phyloP scores from a whole-genome alignment of 2,329 filamentous ascomycete species.

The Diaporthe caulivora region DNA sequence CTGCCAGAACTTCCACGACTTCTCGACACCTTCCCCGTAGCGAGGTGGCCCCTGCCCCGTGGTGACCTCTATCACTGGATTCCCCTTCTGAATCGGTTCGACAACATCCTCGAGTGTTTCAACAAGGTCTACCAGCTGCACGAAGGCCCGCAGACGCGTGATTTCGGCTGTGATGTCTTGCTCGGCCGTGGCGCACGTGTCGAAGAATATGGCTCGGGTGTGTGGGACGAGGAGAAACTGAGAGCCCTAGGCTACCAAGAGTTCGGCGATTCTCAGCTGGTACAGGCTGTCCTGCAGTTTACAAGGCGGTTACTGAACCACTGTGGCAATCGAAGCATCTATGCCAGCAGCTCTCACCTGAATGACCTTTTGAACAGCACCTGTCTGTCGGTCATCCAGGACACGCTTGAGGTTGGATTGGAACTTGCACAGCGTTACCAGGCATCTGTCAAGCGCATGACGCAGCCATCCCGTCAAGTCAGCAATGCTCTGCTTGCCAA shows the following conservation, averaged over 20 bases:
- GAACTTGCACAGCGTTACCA: slow-evolving; percentile 94
- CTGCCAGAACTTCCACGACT: slow-evolving; percentile 82
- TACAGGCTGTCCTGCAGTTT: slow-evolving; percentile 86
- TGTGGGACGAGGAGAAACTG: slow-evolving; percentile 62
- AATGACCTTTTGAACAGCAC: slow-evolving; percentile 92
- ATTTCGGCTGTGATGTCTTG: slow-evolving; percentile 78
- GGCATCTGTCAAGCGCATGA: slow-evolving; percentile 83
- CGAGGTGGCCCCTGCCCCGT: slow-evolving; percentile 93
- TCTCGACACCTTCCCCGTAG: slow-evolving; percentile 80
- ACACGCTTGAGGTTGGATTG: slow-evolving; percentile 83
- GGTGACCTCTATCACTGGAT: slow-evolving; percentile 99
- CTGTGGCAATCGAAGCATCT: slow-evolving; percentile 96
- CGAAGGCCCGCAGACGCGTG: slow-evolving; percentile 82
- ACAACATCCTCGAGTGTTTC: slow-evolving; percentile 86
- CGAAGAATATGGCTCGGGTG: slow-evolving; percentile 63
- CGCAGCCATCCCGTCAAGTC: slow-evolving; percentile 73
- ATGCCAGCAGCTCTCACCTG: slow-evolving; percentile 90
- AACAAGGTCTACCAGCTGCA: slow-evolving; percentile 84
- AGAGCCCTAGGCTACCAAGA: slow-evolving; percentile 71
- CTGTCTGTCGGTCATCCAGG: slow-evolving; percentile 81
- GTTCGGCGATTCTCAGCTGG: slow-evolving; percentile 84
- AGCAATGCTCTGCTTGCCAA: slow-evolving; percentile 82
- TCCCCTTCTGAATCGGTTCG: slow-evolving; percentile 91
- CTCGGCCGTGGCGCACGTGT: slow-evolving; percentile 68
- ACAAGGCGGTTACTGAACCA: slow-evolving; percentile 91